A percentile compares a stretch with the other conserved stretches of the same genome.
Evolutionary conservation across 2,329 filamentous ascomycete genomes (phyloP).

Genomic region (Westerdykella ornata): DNA sequence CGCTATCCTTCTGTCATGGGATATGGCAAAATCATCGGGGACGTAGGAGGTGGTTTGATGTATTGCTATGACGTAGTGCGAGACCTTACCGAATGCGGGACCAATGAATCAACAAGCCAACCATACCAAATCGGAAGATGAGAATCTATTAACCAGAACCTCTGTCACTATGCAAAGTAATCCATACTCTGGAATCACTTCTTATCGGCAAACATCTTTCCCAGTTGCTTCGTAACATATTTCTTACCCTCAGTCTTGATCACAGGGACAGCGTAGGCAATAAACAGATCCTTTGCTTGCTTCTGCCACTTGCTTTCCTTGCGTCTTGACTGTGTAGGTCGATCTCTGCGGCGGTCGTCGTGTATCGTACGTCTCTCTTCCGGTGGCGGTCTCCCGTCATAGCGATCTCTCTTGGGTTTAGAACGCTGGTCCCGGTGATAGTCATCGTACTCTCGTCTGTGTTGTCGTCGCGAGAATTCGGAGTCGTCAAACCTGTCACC

Average conservation of each 20-base stretch:
- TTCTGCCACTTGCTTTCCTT: slow-evolving; percentile 26
- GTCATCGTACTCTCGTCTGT: too few species aligned
- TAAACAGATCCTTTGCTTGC: slow-evolving; percentile 29
- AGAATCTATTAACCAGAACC: too few species aligned
- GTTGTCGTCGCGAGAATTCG: too few species aligned
- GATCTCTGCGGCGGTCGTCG: slow-evolving; percentile 2
- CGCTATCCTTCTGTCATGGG: too few species aligned
- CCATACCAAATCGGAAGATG: too few species aligned
- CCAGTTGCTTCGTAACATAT: slow-evolving; percentile 27
- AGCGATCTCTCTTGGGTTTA: neutral
- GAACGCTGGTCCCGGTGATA: neutral
- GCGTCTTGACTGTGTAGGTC: slow-evolving; percentile 7
- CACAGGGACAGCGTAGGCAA: slow-evolving; percentile 26
- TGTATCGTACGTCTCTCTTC: slow-evolving; percentile 11
- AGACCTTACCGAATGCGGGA: too few species aligned
- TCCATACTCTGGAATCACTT: neutral
- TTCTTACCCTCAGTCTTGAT: slow-evolving; percentile 31
- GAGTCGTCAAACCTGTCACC: slow-evolving; percentile 5
- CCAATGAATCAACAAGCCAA: too few species aligned
- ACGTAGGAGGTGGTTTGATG: too few species aligned
- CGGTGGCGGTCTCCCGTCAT: slow-evolving; percentile 13
- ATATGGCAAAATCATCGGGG: too few species aligned
- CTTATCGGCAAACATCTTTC: slow-evolving; percentile 10
- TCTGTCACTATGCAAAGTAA: too few species aligned
- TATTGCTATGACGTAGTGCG: too few species aligned